Conservation (phyloP, 148 eudicot genomes). For the Chenopodium album region DNA sequence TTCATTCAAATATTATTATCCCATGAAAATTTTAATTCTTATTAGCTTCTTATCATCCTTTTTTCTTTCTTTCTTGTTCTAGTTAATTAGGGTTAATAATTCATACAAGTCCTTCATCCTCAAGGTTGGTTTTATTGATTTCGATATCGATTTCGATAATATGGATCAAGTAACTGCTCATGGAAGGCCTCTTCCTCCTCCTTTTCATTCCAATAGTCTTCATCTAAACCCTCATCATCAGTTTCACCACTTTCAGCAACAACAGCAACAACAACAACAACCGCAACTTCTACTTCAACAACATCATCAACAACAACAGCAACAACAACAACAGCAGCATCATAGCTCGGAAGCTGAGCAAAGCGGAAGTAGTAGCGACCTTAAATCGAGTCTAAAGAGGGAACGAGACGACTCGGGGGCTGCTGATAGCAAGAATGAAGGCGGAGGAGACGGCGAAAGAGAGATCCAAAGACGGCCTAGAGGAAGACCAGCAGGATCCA, state of each 20-base stretch:
- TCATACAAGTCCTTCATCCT: no score
- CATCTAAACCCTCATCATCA: conserved; percentile 36
- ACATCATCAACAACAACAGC: conserved; percentile 20
- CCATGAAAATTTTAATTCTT: no score
- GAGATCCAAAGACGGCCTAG: conserved; percentile 32
- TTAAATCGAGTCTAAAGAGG: conserved; percentile 23
- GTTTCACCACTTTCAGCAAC: conserved; percentile 32
- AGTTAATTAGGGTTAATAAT: no score
- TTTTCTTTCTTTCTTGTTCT: no score
- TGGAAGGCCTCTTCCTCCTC: conserved; percentile 41
- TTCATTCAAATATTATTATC: no score
- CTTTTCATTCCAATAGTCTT: conserved; percentile 39
- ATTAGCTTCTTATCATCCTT: no score
- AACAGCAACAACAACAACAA: conserved; percentile 6
- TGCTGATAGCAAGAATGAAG: conserved; percentile 13
- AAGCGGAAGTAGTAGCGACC: conserved; percentile 40
- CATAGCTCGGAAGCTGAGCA: conserved; percentile 37
- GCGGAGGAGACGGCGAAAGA: conserved; percentile 19
- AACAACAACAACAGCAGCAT: conserved; percentile 23
- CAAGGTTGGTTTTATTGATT: not conserved
- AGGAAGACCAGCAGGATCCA: conserved; percentile 43
- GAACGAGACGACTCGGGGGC: conserved; percentile 23
- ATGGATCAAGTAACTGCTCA: conserved; percentile 41
- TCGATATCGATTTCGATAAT: not conserved
- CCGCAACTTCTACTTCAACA: conserved; percentile 14